Base-by-base conservation (phyloP, 495 filamentous ascomycete genomes). In the Hypoxylon cercidicola region DNA sequence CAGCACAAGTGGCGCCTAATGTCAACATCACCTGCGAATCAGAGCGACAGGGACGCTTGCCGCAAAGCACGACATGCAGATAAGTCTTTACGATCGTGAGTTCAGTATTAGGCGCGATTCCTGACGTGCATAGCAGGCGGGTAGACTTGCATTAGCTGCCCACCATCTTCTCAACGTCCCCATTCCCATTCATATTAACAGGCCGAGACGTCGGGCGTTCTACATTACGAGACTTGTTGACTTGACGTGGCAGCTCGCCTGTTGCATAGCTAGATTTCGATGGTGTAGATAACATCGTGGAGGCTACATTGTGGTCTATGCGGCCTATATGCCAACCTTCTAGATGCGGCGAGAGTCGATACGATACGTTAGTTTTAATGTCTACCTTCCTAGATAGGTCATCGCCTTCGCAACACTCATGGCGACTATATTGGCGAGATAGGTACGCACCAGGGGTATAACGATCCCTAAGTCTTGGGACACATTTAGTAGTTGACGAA, bases 1-100 rank as follows among this genome's bases (percentile, higher is more conserved):
- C 13, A 37, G 34, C n/a, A n/a, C 39, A 41, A 41, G 39, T 28
- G 39, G 39, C 35, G 35, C 35, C 35, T 39, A 39, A 39, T 5
- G 11, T n/a, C 39, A 16, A 41, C 39, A 8, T 41, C 39, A 2
- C 39, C n/a, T 41, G 39, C 39, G 39, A 41, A 41, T 41, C 39
- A 28, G 25, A 28, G 39, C 39, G 39, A 13, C 39, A 41, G 39
- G 39, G 39, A 3, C 3, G 5, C 8, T 41, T 41, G 13, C 34
- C 8, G 34, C 34, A 12, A 11, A 4, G 34, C 13, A 37, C 13
- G 11, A 11, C 34, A 37, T 12, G 34, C 34, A 37, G n/a, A 7
- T 28, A 28, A 28, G 25, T 28, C 25, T 28, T 28, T 28, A 28
- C 25, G 25, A 28, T 7, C 25, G 7, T 3, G 25, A 28, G n/a